Evolutionary conservation across 495 filamentous ascomycete genomes (phyloP), one percentile per base, ranked within the genome.

Genomic region (Xylaria longipes): DNA sequence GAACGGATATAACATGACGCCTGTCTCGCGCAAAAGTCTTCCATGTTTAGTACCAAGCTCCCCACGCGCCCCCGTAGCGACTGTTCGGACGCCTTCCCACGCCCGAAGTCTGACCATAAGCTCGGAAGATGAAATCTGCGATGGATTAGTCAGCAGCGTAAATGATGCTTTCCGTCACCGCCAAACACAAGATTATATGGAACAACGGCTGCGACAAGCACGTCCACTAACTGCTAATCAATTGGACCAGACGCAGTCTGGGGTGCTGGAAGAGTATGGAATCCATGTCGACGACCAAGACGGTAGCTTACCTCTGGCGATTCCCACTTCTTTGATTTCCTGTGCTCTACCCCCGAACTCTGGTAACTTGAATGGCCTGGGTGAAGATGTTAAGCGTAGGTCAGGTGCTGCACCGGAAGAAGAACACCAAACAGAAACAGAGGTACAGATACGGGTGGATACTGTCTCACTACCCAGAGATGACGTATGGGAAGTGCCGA

Each of bases 71-170:
- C 35, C 52, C 39, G 15, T 6, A 5, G 33, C 50, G 3, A 50
- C 31, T 25, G 22, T 43, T n/a, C 6, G 29, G 25, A 22, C 25
- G 17, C 14, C 20, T 48, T 14, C 35, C 25, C 29, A n/a, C 31
- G 54, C 39, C 48, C 27, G 20, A 61, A 73, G 48, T 27, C 39
- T 48, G 29, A 39, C 27, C 56, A 50, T 35, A 29, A 70, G 64
- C 39, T 31, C 73, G 1, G 75, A 71, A n/a, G 60, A 74, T 20
- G 64, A 41, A 37, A 71, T 77, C 35, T 63, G 27, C 29, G 58
- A 70, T 20, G 75, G 73, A 14, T 56, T 77, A 29, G 12, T 77
- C 22, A 68, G 52, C n/a, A 74, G 37, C 9, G 12, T 79, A n/a
- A 79, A 79, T 46, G 64, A 64, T 41, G 70, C 46, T 12, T 43